A percentile compares a stretch with the other conserved stretches of the same genome.
Evolutionary conservation across 495 filamentous ascomycete species (phyloP).

Genomic region (Podospora bellae-mahoneyi): DNA sequence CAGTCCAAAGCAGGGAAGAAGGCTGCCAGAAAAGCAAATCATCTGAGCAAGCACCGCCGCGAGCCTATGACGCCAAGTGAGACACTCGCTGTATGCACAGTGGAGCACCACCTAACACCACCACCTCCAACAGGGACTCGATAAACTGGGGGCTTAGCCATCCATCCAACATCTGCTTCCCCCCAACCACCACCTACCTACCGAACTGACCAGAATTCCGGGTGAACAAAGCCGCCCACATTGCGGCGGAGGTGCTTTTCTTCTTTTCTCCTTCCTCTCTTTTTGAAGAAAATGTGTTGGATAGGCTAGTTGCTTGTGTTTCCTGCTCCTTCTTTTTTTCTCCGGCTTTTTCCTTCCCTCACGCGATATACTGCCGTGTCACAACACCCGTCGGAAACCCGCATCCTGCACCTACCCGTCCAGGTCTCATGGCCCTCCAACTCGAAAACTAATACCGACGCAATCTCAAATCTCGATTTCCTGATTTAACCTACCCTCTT

Average conservation of each 20-base stretch:
- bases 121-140: background rate
- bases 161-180: slow-evolving; percentile 1
- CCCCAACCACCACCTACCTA: background rate
- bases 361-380: background rate
- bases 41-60: slow-evolving; percentile 2
- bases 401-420: background rate
- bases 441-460: background rate
- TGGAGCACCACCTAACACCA: slow-evolving; percentile 1
- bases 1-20: background rate
- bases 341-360: slow-evolving; percentile 2
- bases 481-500: background rate
- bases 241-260: background rate
- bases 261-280: background rate
- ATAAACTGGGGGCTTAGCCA: slow-evolving; percentile 2
- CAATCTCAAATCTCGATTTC: background rate
- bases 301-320: background rate
- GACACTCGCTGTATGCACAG: slow-evolving; percentile 14
- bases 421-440: background rate
- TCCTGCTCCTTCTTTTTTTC: slow-evolving; percentile 3
- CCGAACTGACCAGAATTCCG: too few species aligned
- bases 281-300: background rate
- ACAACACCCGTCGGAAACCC: background rate
- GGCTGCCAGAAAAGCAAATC: background rate
- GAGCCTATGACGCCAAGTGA: slow-evolving; percentile 9
- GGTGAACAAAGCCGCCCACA: background rate